Base-by-base conservation (phyloP, 192 early-diverging fungal species). In the Lobosporangium transversale region DNA sequence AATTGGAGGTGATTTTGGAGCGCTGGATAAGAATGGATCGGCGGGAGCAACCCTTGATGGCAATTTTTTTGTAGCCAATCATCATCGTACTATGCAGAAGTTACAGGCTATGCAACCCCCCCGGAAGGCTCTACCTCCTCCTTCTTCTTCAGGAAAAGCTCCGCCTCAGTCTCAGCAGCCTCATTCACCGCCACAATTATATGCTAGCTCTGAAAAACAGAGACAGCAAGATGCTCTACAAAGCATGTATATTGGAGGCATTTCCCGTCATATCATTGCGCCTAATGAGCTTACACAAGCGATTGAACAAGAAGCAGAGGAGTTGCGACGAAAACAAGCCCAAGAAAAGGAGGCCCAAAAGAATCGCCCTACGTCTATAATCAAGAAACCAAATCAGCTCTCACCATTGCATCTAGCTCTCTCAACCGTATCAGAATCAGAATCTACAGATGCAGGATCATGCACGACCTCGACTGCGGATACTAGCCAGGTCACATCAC, bases 21-120 rank as follows among this genome's bases (percentile, higher is more conserved):
- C 59, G 9, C 14, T 50, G 31, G 63, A 75, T 44, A 61, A 54
- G 33, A 62, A 10, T 50, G 31, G 30, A n/a, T 37, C 59, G 33
- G 40, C 70, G 35, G 62, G 54, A 11, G 47, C 62, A 27, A 24
- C 63, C 10, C 10, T 62, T 57, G 64, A 67, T 15, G 65, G 73
- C 14, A 62, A 62, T 14, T 62, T 67, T 45, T 76, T 76, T 35
- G 73, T 76, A 0, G 73, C 64, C 5, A 76, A 76, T 32, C 73
- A 76, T 62, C 59, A 76, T 20, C 27, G 73, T 15, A 67, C 73
- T 3, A 76, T 67, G 65, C 73, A 76, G 30, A 76, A 66, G 58
- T 40, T 76, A 0, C 58, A 76, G 8, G 69, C 29, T 4, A 31
- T 45, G 29, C 57, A 69, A 12, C 61, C 69, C 14, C 26, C n/a